Percentiles rank a stretch among this genome's conserved stretches.
phyloP scores from a whole-genome alignment of 129 eudicot species.

The Artemisia argyi region DNA sequence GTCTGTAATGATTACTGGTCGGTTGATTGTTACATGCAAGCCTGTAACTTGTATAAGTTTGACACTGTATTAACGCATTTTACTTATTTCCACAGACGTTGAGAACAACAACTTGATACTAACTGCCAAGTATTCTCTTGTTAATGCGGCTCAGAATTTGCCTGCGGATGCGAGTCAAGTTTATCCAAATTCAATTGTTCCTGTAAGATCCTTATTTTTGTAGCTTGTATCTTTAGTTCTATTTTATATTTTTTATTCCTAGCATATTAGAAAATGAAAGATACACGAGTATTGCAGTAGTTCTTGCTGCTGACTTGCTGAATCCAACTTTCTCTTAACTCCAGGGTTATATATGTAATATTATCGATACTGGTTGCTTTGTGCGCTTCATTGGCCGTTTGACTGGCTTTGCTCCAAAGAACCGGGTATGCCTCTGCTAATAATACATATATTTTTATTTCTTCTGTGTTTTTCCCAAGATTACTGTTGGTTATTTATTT shows the following conservation, averaged over 20 bases:
- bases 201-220: slow-evolving; percentile 46
- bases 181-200: slow-evolving; percentile 64
- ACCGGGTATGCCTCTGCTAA: slow-evolving; percentile 47
- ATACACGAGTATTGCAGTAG: neutral
- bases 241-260: neutral
- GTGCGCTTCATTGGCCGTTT: slow-evolving; percentile 89
- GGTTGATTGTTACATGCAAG: neutral
- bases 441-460: neutral
- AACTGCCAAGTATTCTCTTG: slow-evolving; percentile 76
- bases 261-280: neutral
- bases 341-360: slow-evolving; percentile 85
- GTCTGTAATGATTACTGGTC: neutral
- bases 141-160: slow-evolving; percentile 59
- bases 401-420: slow-evolving; percentile 93
- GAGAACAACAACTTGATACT: slow-evolving; percentile 75
- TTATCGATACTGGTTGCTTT: slow-evolving; percentile 88
- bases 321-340: neutral
- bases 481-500: slow-evolving; percentile 9
- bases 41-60: neutral
- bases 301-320: neutral
- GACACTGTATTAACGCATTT: neutral
- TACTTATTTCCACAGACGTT: slow-evolving; percentile 49
- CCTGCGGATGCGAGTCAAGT: slow-evolving; percentile 68
- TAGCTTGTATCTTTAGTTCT: neutral
- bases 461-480: neutral